phyloP scores from a whole-genome alignment of 805 yeast genomes.

The Candida chilensis region DNA sequence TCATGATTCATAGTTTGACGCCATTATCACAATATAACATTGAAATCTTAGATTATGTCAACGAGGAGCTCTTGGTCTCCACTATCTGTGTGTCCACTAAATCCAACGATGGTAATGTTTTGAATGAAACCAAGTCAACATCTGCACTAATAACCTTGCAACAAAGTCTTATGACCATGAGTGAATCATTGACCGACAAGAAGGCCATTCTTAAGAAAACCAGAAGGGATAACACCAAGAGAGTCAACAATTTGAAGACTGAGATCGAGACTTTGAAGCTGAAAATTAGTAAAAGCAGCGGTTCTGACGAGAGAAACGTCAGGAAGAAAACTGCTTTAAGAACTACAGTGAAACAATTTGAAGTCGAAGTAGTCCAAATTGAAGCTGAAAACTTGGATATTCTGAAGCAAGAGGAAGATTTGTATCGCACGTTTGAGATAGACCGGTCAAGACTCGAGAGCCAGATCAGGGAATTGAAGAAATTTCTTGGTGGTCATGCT shows the following conservation, averaged over 20 bases:
- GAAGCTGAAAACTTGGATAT: constrained; percentile 22
- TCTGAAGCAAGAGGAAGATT: constrained; percentile 23
- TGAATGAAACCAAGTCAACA: constrained; percentile 20
- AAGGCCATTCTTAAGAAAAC: constrained; percentile 46
- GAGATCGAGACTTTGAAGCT: constrained; percentile 48
- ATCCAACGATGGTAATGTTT: constrained; percentile 16
- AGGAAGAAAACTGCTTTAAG: constrained; percentile 43
- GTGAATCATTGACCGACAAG: constrained; percentile 49
- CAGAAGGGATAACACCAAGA: constrained; percentile 50
- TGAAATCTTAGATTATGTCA: constrained; percentile 19
- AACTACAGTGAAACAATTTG: constrained; percentile 29
- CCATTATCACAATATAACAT: constrained; percentile 59
- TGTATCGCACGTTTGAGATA: constrained; percentile 12
- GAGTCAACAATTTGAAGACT: constrained; percentile 35
- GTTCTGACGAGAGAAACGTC: constrained; percentile 48
- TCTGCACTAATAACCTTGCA: constrained; percentile 58
- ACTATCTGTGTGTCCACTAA: constrained; percentile 21
- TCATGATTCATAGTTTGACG: constrained; percentile 57
- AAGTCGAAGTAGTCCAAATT: constrained; percentile 20
- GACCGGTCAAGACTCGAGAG: background rate
- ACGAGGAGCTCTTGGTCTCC: constrained; percentile 16
- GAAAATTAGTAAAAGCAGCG: constrained; percentile 36
- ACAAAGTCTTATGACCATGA: constrained; percentile 57
- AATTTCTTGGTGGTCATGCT: constrained; percentile 16
- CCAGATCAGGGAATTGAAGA: constrained; percentile 10